These are phyloP conservation scores for Penicillium sp. DNA, from an alignment of 2,329 filamentous ascomycete species.

Conservation along the genomic window DNA sequence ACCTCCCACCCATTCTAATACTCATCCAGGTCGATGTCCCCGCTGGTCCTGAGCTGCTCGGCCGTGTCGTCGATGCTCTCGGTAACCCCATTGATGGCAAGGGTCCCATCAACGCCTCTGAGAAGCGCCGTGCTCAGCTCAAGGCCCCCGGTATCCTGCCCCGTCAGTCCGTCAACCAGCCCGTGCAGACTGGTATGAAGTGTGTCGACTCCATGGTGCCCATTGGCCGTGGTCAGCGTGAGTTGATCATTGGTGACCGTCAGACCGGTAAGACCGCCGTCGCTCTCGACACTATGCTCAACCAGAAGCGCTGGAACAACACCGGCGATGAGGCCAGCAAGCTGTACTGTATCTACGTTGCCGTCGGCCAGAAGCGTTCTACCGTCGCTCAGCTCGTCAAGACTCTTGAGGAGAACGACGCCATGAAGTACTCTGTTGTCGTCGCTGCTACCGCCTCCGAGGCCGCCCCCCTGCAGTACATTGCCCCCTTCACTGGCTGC, in stretches of 20 bases:
- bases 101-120: conserved; percentile 89
- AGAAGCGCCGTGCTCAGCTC: conserved; percentile 94
- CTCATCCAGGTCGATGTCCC: conserved; percentile 83
- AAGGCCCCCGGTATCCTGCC: conserved; percentile 99
- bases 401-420: conserved; percentile 99
- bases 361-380: conserved; percentile 98
- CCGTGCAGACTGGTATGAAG: conserved; percentile 99
- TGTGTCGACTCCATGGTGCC: conserved; percentile 99
- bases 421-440: conserved; percentile 96
- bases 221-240: conserved; percentile 99
- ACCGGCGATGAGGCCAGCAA: conserved; percentile 89
- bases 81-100: conserved; percentile 99
- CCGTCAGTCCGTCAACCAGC: conserved; percentile 95
- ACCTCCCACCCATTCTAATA: conserved; percentile 16
- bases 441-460: conserved; percentile 97
- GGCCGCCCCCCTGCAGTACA: conserved; percentile 91
- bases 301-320: conserved; percentile 99
- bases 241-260: conserved; percentile 99
- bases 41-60: conserved; percentile 89
- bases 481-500: conserved; percentile 85
- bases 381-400: conserved; percentile 99
- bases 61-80: conserved; percentile 97
- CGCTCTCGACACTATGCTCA: conserved; percentile 95
- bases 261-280: conserved; percentile 99
- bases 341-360: conserved; percentile 99